Base-by-base conservation (phyloP, 2,329 filamentous ascomycete genomes). In the Monosporascus sp. region DNA sequence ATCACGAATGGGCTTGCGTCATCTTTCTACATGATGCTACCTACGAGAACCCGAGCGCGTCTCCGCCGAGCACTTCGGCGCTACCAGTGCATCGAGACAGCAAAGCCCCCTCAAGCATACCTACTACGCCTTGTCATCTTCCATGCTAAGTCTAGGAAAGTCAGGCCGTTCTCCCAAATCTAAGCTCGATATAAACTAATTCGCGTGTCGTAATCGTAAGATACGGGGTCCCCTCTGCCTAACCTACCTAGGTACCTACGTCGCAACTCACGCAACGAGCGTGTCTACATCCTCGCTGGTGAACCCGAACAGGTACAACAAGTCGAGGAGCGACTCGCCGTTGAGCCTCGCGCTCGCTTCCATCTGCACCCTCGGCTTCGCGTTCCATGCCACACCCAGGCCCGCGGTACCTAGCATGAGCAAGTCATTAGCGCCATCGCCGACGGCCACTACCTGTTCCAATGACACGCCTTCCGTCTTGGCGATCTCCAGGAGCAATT, bases 361-460 rank as follows among this genome's bases (percentile, higher is more conserved):
- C 75, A 86, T 82, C 73, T 94, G 90, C 52, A 94, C 89, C 54
- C 84, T 78, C 2, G 89, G 88, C 75, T 94, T 94, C 9, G 89
- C 90, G 65, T 92, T 89, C 79, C 90, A 92, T 2, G 89, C 89
- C 3, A 94, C 85, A 20, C 89, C 90, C 38, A 93, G 71, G 0
- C 88, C 88, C 0, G 89, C 89, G 48, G 81, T 80, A 8, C 77
- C 78, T 78, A 94, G 84, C 89, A 94, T 94, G 54, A 87, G 75
- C 59, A 94, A 69, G 66, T 94, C 89, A 65, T 94, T 94, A 38
- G 89, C 89, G 7, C 89, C 90, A 68, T 94, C 89, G 5, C 89
- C 89, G 0, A 93, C 82, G 3, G 87, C 88, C 26, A 94, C 74
- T 31, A 85, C 81, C 69, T 91, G 86, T 26, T 82, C 78, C 8